Conservation (phyloP, 352 stramenopile genomes). For the Globisporangium ultimum region DNA sequence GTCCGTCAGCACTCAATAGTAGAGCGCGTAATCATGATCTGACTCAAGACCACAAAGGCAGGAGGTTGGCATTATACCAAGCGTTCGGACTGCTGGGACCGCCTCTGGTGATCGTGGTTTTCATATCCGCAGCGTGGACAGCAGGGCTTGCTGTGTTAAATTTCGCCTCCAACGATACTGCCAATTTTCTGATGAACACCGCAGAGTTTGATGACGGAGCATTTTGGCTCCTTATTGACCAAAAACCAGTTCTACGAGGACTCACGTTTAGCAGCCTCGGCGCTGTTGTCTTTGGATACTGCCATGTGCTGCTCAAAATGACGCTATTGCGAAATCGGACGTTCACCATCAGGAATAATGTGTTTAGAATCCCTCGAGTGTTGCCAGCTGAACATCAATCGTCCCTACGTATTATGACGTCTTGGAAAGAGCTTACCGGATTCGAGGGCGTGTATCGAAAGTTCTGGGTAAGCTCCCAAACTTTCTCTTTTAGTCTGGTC, state of each 20-base stretch:
- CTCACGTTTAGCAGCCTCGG: neutral
- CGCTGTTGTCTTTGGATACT: constrained; percentile 4
- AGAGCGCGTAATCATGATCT: too few relatives aligned
- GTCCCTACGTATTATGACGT: neutral
- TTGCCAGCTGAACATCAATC: neutral
- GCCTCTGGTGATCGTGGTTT: constrained; percentile 8
- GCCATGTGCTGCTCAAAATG: constrained; percentile 2
- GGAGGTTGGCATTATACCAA: neutral
- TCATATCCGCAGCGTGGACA: constrained; percentile 7
- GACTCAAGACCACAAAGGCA: too few relatives aligned
- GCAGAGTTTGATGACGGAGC: constrained; percentile 10
- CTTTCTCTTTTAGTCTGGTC: too few relatives aligned
- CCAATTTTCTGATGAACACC: constrained; percentile 14
- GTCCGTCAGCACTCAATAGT: too few relatives aligned
- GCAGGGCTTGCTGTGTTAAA: constrained; percentile 11
- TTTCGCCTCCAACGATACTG: constrained; percentile 9
- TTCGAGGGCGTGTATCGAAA: constrained; percentile 5
- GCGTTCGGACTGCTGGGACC: neutral
- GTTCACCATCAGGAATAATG: too few relatives aligned
- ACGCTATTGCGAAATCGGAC: neutral
- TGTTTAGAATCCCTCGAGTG: neutral
- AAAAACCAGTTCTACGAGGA: neutral
- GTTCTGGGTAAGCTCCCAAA: constrained; percentile 3
- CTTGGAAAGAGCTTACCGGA: neutral
- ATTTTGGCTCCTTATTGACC: constrained; percentile 16